phyloP scores from a whole-genome alignment of 768 basidiomycete genomes.

The Paxillus ammoniavirescens region DNA sequence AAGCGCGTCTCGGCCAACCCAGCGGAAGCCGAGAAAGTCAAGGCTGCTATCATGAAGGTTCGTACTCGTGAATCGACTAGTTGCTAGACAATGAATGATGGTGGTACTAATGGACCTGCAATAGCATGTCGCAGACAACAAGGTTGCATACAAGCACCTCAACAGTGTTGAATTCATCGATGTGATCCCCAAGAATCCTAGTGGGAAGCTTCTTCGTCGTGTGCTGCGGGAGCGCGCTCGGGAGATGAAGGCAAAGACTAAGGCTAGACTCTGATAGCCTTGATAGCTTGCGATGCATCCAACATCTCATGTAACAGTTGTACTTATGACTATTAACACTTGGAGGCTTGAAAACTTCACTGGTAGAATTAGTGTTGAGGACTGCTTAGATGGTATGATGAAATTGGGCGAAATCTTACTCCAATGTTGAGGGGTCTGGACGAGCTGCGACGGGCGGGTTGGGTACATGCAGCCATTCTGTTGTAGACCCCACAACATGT shows the following conservation, averaged over 20 bases:
- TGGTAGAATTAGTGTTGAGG: too few species aligned
- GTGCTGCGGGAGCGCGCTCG: conserved; percentile 52
- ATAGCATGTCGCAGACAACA: conserved; percentile 55
- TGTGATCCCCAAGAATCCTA: conserved; percentile 60
- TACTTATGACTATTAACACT: too few species aligned
- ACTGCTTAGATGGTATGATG: too few species aligned
- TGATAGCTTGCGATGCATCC: too few species aligned
- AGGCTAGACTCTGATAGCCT: conserved; percentile 22
- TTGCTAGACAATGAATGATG: conserved; percentile 4
- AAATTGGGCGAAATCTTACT: too few species aligned
- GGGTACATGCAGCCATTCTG: too few species aligned
- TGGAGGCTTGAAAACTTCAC: too few species aligned
- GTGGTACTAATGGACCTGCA: neutral
- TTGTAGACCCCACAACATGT: too few species aligned
- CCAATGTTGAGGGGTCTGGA: too few species aligned
- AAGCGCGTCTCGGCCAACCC: conserved; percentile 32
- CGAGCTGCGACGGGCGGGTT: too few species aligned
- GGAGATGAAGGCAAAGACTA: conserved; percentile 18
- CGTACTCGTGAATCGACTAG: neutral
- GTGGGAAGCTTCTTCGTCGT: conserved; percentile 55
- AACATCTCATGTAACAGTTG: too few species aligned
- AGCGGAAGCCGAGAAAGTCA: conserved; percentile 33
- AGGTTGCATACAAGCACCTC: conserved; percentile 57
- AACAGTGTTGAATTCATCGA: conserved; percentile 57
- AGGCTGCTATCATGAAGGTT: conserved; percentile 49